Evolutionary conservation across 352 stramenopile species (phyloP), one percentile per base, ranked within the genome.

Genomic region (Globisporangium takayamanum): DNA sequence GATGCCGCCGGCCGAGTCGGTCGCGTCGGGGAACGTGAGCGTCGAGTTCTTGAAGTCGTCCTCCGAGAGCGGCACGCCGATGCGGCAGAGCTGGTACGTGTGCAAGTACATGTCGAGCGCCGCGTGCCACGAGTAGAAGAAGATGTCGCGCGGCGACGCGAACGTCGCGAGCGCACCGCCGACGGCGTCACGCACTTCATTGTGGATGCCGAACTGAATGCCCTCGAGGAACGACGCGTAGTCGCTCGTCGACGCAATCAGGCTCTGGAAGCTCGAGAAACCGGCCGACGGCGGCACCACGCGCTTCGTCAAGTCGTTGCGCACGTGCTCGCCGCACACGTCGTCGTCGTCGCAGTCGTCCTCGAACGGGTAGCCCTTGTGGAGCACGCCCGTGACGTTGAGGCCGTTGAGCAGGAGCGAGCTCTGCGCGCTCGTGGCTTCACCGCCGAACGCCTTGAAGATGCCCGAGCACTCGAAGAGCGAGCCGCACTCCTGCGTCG

Each of bases 51-150:
- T 46, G 41, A 82, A 60, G 56, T 84, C 67, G 5, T 70, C 56
- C 49, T 76, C 68, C 15, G 76, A 79, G 5, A 88, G 53, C 4
- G 63, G 70, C 14, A 76, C 71, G 15, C 71, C 74, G 45, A 89
- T 64, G 41, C 72, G 75, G 67, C 81, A 92, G 64, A 86, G 50
- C 52, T 87, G 76, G 66, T 86, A 88, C 58, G 82, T 73, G 50
- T 81, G 66, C 44, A 83, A 55, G 61, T 83, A 81, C 74, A 89
- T 88, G 63, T 92, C 81, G 33, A 92, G 61, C 2, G 78, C 61
- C 30, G 71, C 41, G 58, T 87, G 76, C 79, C 74, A 87, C 63
- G 79, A 88, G 63, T 82, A 92, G 67, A 84, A 92, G 25, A 89
- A 63, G 18, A 75, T 62, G 50, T 92, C 82, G 8, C 61, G 50